Percentiles rank a stretch among this genome's conserved stretches.
phyloP scores from a whole-genome alignment of 2,329 filamentous ascomycete genomes.

The Raffaelea ambrosiae region DNA sequence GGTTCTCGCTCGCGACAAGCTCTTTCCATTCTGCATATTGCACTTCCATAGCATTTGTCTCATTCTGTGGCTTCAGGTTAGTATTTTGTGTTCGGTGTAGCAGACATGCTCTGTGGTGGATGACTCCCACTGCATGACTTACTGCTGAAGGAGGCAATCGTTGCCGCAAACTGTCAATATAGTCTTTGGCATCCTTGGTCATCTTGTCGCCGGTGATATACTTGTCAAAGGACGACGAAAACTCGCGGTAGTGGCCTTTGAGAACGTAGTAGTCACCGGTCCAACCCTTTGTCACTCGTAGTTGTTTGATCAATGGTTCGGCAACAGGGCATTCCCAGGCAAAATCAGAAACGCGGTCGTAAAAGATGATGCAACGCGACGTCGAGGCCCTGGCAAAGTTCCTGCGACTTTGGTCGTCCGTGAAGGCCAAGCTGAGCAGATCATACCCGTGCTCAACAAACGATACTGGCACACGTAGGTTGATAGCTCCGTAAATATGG shows the following conservation, averaged over 20 bases:
- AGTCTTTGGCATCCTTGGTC: constrained; percentile 30
- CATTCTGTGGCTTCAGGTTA: neutral
- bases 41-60: constrained; percentile 15
- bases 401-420: constrained; percentile 37
- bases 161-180: constrained; percentile 29
- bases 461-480: constrained; percentile 39
- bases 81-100: no score
- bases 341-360: constrained; percentile 40
- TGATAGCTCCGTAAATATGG: constrained; percentile 43
- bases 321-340: constrained; percentile 43
- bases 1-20: constrained; percentile 33
- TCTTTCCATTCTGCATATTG: constrained; percentile 37
- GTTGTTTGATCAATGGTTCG: constrained; percentile 33
- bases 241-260: constrained; percentile 48
- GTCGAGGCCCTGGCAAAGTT: constrained; percentile 38
- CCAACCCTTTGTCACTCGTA: constrained; percentile 37
- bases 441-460: constrained; percentile 41
- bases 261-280: constrained; percentile 42
- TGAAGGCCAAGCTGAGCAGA: constrained; percentile 40
- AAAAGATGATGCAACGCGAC: constrained; percentile 42
- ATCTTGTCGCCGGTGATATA: constrained; percentile 37
- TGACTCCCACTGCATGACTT: constrained; percentile 8
- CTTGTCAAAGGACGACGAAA: constrained; percentile 42
- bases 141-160: constrained; percentile 24
- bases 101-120: no score